Conservation (phyloP, 768 basidiomycete species). For the Lentinula raphanica region DNA sequence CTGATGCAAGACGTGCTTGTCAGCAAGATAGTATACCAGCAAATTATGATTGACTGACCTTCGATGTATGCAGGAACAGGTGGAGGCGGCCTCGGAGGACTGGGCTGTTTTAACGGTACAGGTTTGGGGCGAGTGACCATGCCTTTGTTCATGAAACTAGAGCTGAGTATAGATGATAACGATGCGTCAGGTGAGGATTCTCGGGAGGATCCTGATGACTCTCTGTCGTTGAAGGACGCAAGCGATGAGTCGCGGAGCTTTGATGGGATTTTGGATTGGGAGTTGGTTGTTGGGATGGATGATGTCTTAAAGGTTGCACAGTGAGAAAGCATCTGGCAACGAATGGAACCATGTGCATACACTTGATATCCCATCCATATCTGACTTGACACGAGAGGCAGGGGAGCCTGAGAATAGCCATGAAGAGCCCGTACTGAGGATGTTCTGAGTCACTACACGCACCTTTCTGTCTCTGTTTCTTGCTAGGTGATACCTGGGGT, state of each 20-base stretch:
- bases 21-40: conserved; percentile 33
- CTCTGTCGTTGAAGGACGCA: conserved; percentile 50
- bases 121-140: conserved; percentile 27
- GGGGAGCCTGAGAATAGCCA: conserved; percentile 43
- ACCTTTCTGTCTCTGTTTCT: conserved; percentile 65
- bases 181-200: conserved; percentile 47
- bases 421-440: conserved; percentile 6
- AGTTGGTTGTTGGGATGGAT: conserved; percentile 40
- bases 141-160: conserved; percentile 26
- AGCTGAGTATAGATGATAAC: conserved; percentile 40
- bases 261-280: conserved; percentile 70
- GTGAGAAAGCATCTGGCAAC: not conserved
- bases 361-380: conserved; percentile 40
- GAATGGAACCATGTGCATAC: conserved; percentile 24
- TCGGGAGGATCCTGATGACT: conserved; percentile 39
- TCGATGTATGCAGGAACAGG: conserved; percentile 25
- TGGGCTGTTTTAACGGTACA: conserved; percentile 48
- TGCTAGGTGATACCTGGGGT: conserved; percentile 64
- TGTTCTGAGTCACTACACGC: conserved; percentile 28
- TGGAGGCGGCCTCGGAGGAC: conserved; percentile 47
- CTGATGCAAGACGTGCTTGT: conserved; percentile 58
- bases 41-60: not conserved
- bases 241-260: conserved; percentile 72
- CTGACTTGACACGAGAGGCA: conserved; percentile 57
- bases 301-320: conserved; percentile 27